Percentiles rank a stretch among this genome's conserved stretches.
These are phyloP conservation scores for Tilletiopsis washingtonensis DNA, from an alignment of 1,284 basidiomycete genomes.

Conservation along the genomic window DNA sequence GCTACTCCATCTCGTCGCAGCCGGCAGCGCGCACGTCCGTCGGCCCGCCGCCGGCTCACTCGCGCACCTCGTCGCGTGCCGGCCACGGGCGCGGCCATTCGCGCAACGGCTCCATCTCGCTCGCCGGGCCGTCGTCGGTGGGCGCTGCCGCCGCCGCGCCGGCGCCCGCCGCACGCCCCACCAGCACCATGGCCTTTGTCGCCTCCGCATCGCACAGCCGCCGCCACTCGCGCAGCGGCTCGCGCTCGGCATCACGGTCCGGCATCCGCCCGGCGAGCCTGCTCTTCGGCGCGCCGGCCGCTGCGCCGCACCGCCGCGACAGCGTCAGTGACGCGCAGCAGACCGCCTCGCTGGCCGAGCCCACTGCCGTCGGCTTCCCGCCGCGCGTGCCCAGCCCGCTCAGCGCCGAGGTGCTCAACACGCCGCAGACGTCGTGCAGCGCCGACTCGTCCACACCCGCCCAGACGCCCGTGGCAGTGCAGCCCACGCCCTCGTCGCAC, in stretches of 20 bases:
- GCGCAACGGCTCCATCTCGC: conserved; percentile 28
- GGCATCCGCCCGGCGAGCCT: too few relatives aligned
- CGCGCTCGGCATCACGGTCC: too few relatives aligned
- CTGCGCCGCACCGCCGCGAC: not conserved
- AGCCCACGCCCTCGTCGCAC: conserved; percentile 13
- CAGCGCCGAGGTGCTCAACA: too few relatives aligned
- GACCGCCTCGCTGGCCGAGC: too few relatives aligned
- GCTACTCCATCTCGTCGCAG: not conserved
- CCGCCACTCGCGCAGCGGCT: not conserved
- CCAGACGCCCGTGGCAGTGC: too few relatives aligned
- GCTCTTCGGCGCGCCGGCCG: not conserved
- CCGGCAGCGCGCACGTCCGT: not conserved
- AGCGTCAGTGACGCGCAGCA: not conserved
- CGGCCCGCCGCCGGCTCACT: conserved; percentile 1
- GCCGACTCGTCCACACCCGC: conserved; percentile 1
- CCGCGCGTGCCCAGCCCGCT: too few relatives aligned
- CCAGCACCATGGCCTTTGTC: not conserved
- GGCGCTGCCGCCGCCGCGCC: conserved; percentile 1
- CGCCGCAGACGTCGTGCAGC: not conserved
- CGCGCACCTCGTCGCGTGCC: conserved; percentile 16
- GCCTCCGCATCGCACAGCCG: not conserved
- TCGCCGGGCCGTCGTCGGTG: conserved; percentile 9
- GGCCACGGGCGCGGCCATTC: conserved; percentile 32
- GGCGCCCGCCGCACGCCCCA: not conserved
- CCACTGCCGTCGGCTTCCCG: too few relatives aligned